phyloP scores from a whole-genome alignment of 2,329 filamentous ascomycete species.

The Botrytis porri region DNA sequence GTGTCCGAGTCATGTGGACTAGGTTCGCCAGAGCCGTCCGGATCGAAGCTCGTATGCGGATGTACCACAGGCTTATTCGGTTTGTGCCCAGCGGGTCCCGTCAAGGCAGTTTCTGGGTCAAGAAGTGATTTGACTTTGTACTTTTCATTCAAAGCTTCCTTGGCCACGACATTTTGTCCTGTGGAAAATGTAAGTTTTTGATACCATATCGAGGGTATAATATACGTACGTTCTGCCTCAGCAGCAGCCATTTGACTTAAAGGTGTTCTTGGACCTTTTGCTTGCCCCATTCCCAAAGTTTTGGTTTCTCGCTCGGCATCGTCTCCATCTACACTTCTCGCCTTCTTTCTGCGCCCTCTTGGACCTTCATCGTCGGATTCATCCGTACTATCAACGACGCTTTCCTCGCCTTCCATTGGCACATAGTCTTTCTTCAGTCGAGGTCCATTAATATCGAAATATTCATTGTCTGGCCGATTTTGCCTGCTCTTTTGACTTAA shows the following conservation, averaged over 20 bases:
- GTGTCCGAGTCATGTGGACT: slow-evolving; percentile 76
- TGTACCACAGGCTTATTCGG: slow-evolving; percentile 61
- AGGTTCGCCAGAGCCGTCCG: slow-evolving; percentile 47
- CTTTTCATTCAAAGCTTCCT: slow-evolving; percentile 25
- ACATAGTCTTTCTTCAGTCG: slow-evolving; percentile 37
- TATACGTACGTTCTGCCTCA: slow-evolving; percentile 71
- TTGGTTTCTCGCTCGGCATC: slow-evolving; percentile 39
- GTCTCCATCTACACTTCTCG: slow-evolving; percentile 35
- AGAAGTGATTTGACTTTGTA: slow-evolving; percentile 37
- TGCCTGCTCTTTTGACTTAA: slow-evolving; percentile 32
- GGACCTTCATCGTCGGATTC: slow-evolving; percentile 63
- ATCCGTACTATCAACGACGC: slow-evolving; percentile 36
- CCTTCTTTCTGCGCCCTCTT: slow-evolving; percentile 55
- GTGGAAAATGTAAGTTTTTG: slow-evolving; percentile 8
- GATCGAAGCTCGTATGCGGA: slow-evolving; percentile 80
- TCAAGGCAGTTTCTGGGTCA: slow-evolving; percentile 65
- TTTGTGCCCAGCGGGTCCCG: slow-evolving; percentile 57
- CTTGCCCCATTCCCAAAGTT: slow-evolving; percentile 38
- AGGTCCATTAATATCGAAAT: slow-evolving; percentile 21
- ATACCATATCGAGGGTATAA: background rate
- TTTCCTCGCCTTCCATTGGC: slow-evolving; percentile 31
- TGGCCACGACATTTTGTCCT: slow-evolving; percentile 29
- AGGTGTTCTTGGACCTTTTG: slow-evolving; percentile 44
- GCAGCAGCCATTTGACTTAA: slow-evolving; percentile 68
- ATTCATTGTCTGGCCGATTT: slow-evolving; percentile 30